Evolutionary conservation across 2,329 filamentous ascomycete genomes (phyloP).

Genomic region (Alternaria postmessia): DNA sequence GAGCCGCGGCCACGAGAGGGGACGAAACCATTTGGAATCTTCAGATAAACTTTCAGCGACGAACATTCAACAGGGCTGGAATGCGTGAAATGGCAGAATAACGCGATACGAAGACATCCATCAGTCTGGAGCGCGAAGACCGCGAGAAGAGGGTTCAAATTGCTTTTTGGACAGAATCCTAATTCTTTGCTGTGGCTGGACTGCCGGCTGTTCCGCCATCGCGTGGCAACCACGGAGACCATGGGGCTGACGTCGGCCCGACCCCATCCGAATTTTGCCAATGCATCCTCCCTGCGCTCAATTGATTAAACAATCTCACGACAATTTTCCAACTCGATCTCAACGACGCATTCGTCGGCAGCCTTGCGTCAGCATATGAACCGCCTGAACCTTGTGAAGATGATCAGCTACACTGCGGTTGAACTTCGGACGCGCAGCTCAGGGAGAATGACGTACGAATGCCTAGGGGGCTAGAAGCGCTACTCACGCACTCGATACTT

Average conservation of each 20-base stretch:
- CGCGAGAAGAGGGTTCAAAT: no score
- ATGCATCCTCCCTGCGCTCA: background rate
- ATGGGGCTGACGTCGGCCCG: background rate
- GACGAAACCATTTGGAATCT: no score
- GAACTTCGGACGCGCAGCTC: background rate
- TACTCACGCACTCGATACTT: constrained; percentile 4
- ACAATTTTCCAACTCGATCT: no score
- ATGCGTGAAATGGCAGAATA: no score
- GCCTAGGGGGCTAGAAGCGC: constrained; percentile 1
- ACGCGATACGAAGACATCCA: no score
- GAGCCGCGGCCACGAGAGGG: no score
- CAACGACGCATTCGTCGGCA: background rate
- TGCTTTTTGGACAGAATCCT: no score
- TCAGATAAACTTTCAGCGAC: no score
- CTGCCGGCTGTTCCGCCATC: background rate
- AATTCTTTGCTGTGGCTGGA: background rate
- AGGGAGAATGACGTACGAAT: background rate
- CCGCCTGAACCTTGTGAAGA: background rate
- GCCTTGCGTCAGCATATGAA: background rate
- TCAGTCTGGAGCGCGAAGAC: no score
- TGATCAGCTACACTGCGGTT: background rate
- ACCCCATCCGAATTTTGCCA: background rate
- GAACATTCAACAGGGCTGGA: no score
- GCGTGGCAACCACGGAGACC: background rate
- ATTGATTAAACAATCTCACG: no score